phyloP scores from a whole-genome alignment of 768 basidiomycete genomes.

The Russula sp. region DNA sequence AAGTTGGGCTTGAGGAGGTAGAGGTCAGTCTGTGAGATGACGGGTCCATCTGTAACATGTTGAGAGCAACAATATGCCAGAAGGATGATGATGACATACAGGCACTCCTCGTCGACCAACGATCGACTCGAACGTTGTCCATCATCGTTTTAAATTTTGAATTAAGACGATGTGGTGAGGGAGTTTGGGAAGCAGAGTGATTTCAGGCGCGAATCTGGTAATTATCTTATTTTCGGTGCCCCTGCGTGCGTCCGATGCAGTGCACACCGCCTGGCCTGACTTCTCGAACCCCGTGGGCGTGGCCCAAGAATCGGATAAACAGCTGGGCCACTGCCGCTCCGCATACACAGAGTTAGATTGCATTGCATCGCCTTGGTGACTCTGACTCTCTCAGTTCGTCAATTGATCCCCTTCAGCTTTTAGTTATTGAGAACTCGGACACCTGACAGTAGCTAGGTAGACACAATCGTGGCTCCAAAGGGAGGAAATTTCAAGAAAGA shows the following conservation, averaged over 20 bases:
- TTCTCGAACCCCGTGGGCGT: neutral
- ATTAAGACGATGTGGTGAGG: neutral
- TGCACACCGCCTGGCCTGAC: too few species aligned
- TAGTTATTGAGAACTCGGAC: too few species aligned
- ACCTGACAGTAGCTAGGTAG: neutral
- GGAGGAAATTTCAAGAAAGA: slow-evolving; percentile 91
- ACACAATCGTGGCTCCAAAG: slow-evolving; percentile 66
- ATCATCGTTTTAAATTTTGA: neutral
- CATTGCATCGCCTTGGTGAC: too few species aligned
- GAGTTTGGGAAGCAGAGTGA: too few species aligned
- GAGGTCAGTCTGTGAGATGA: slow-evolving; percentile 72
- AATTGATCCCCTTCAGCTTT: too few species aligned
- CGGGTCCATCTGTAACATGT: slow-evolving; percentile 57
- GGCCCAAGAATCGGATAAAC: too few species aligned
- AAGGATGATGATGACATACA: slow-evolving; percentile 10
- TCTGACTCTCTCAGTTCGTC: too few species aligned
- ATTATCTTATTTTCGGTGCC: too few species aligned
- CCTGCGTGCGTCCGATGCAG: neutral
- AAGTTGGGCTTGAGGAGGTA: slow-evolving; percentile 68
- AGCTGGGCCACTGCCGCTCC: neutral
- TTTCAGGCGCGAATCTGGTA: too few species aligned
- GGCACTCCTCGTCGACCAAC: slow-evolving; percentile 15
- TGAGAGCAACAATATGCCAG: neutral
- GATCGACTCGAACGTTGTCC: slow-evolving; percentile 19
- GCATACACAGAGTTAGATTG: slow-evolving; percentile 11